Evolutionary conservation across 306 rosid species (phyloP), one percentile per base, ranked within the genome.

Genomic region (Vigna nakashimae): DNA sequence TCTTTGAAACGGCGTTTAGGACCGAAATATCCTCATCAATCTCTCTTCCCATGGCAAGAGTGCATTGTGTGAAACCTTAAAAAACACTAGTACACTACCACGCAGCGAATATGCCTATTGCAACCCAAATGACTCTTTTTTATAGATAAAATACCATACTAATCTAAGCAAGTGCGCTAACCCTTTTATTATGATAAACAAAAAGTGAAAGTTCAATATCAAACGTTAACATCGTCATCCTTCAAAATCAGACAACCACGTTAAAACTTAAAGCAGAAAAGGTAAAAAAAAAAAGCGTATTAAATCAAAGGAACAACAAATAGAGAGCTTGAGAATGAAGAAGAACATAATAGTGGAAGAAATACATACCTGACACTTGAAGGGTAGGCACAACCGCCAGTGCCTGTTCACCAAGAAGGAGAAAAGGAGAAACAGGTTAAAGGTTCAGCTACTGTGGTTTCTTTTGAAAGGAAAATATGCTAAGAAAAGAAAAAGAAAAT

Each of bases 321-420:
- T 15, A 2, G 13, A 22, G n/a, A 20, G 15, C 2, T 18, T 48
- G 69, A 66, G 42, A 6, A 7, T 1, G 51, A 76, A 20, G 40
- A 66, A 65, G 40, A 66, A 65, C 2, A 58, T 5, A 3, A 3
- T 2, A 9, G n/a, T 2, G 36, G 50, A 65, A 53, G 7, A 52
- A 71, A 62, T 24, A 4, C 80, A 74, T 83, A 92, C 98, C 98
- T 94, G 82, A 89, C 92, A 28, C 88, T 87, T 5, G 97, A 46
- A 51, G 98, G 98, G 87, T 20, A 94, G 28, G 0, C 24, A 79
- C 98, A 94, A 48, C 97, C 95, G 36, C 89, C 36, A 58, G 11
- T 0, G 75, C 98, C 98, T 94, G 90, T 17, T 73, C 71, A 88
- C 68, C 63, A 80, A 46, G 55, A 79, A 69, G 2, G 74, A 56